These are phyloP conservation scores for Xerocomus brunneocitrinus DNA, from an alignment of 768 basidiomycete species.

Conservation along the genomic window DNA sequence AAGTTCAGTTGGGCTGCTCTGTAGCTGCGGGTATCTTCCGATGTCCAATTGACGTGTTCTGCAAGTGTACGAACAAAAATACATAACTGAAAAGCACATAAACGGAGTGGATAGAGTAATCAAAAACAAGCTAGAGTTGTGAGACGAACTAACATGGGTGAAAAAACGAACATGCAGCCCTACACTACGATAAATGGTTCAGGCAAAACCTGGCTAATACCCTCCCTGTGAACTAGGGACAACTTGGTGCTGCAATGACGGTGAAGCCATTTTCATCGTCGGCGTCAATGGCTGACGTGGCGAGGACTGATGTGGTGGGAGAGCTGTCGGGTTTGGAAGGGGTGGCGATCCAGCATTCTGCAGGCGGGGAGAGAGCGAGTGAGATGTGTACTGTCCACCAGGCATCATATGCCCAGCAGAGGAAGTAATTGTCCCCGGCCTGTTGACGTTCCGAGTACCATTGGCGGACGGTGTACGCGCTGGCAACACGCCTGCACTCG, in stretches of 20 bases:
- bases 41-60: constrained; percentile 17
- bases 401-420: constrained; percentile 28
- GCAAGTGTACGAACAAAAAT: constrained; percentile 29
- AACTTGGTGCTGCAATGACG: constrained; percentile 50
- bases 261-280: constrained; percentile 50
- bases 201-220: constrained; percentile 34
- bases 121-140: constrained; percentile 28
- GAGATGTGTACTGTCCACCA: constrained; percentile 40
- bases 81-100: constrained; percentile 38
- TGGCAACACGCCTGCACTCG: constrained; percentile 35
- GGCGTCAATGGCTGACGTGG: constrained; percentile 48
- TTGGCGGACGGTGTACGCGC: constrained; percentile 53
- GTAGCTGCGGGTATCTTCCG: constrained; percentile 8
- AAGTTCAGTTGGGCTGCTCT: neutral
- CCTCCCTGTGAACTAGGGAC: constrained; percentile 50
- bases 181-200: constrained; percentile 11
- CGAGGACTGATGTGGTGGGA: constrained; percentile 40
- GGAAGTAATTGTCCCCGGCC: constrained; percentile 21
- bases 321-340: constrained; percentile 39
- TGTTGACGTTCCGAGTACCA: constrained; percentile 45
- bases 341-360: constrained; percentile 45
- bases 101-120: constrained; percentile 33
- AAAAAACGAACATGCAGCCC: constrained; percentile 10
- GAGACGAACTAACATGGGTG: constrained; percentile 9
- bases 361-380: constrained; percentile 47